Evolutionary conservation across 148 eudicot genomes (phyloP).

Genomic region (Simmondsia chinensis): DNA sequence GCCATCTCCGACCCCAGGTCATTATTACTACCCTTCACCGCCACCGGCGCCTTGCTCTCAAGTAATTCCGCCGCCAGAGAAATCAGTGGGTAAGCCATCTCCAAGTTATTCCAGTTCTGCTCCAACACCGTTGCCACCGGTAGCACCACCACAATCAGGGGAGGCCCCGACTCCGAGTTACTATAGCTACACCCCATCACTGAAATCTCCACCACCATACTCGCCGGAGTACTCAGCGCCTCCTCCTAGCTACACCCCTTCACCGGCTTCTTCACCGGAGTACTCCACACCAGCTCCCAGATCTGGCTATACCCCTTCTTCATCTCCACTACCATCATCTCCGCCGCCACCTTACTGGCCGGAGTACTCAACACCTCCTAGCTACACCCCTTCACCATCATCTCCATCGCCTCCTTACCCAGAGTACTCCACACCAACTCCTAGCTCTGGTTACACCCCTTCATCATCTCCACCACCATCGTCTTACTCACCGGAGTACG

Average conservation of each 20-base stretch:
- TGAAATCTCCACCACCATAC: constrained; percentile 1
- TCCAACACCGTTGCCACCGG: constrained; percentile 17
- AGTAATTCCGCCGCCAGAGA: constrained; percentile 17
- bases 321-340: constrained; percentile 8
- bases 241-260: background rate
- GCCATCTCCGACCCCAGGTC: constrained; percentile 20
- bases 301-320: background rate
- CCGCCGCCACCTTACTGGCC: constrained; percentile 10
- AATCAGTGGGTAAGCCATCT: background rate
- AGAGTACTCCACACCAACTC: too few species aligned
- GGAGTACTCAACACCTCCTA: constrained; percentile 6
- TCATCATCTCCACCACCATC: constrained; percentile 5
- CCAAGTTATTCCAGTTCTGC: too few species aligned
- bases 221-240: constrained; percentile 17
- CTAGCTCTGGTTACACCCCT: constrained; percentile 1
- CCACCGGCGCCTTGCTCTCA: too few species aligned
- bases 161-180: constrained; percentile 4
- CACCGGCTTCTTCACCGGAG: constrained; percentile 8
- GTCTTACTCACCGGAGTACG: background rate
- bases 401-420: constrained; percentile 10
- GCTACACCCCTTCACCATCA: constrained; percentile 9
- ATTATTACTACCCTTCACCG: constrained; percentile 7
- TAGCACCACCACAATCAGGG: background rate
- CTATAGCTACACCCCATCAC: background rate
- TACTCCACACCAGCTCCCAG: constrained; percentile 8